These are phyloP conservation scores for Globisporangium recalcitrans DNA, from an alignment of 352 stramenopile species.

Conservation along the genomic window DNA sequence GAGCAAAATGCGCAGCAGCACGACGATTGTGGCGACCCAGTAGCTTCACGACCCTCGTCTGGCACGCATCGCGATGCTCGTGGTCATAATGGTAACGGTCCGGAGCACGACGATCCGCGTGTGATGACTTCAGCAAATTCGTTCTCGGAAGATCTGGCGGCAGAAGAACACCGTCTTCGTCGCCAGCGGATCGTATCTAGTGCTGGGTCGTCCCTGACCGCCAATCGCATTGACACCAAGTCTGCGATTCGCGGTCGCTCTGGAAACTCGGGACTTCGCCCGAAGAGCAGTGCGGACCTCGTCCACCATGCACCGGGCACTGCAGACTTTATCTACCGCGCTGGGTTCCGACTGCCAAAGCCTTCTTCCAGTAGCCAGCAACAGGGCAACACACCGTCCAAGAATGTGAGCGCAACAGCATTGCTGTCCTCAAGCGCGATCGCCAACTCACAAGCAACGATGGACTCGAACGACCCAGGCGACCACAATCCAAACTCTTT, in stretches of 20 bases:
- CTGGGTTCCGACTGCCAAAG: conserved; percentile 53
- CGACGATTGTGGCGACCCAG: background rate
- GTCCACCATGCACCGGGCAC: conserved; percentile 41
- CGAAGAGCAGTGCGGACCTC: conserved; percentile 25
- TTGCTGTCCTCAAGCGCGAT: conserved; percentile 15
- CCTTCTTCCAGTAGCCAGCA: background rate
- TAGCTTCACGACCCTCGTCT: background rate
- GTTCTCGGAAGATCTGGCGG: conserved; percentile 18
- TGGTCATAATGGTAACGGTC: background rate
- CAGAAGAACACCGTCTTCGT: conserved; percentile 31
- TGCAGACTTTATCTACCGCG: conserved; percentile 52
- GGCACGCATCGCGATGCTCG: background rate
- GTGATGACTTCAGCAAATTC: background rate
- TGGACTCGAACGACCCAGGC: background rate
- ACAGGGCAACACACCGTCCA: background rate
- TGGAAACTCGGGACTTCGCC: conserved; percentile 23
- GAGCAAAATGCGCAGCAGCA: background rate
- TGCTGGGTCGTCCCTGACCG: conserved; percentile 5
- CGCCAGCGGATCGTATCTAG: conserved; percentile 22
- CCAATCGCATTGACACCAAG: conserved; percentile 47
- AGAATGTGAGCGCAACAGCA: conserved; percentile 17
- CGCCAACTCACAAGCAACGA: background rate
- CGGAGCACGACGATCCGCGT: conserved; percentile 2
- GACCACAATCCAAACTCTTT: background rate
- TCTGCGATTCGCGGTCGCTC: conserved; percentile 40